Evolutionary conservation across 2,329 filamentous ascomycete species (phyloP), one percentile per base, ranked within the genome.

Genomic region (Cytospora chrysosperma): DNA sequence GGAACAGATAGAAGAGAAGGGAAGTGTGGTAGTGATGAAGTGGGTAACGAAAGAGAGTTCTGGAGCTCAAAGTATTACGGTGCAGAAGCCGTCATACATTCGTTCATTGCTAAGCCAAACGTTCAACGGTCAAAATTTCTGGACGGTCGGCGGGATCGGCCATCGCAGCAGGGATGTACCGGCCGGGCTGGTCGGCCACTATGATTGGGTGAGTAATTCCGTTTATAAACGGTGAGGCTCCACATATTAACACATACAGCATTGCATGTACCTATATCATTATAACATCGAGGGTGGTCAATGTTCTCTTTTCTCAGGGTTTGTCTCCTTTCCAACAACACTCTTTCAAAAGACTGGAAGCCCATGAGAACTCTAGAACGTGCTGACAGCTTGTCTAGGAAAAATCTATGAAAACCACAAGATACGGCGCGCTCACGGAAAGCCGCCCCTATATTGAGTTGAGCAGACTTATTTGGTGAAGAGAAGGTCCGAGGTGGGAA

Each of bases 1-100:
- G 68, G 64, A 65, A 56, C 21, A 28, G 13, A 43, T 1, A 68
- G 59, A 67, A 51, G 60, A 43, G 65, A 64, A 51, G 56, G 21
- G 52, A 26, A 54, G 60, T 61, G 26, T 28, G 24, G 54, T n/a
- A 56, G 34, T 34, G 65, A 43, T 21, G 10, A 2, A 13, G 37
- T 55, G 51, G 50, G 26, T 19, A 24, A 24, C 10, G n/a, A 47
- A 13, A 32, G 40, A 30, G n/a, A 27, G 27, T 19, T 34, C 28
- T 49, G 59, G 54, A 26, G 27, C 49, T n/a, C 21, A 49, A 30
- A 13, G 12, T 13, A 27, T 34, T 28, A 55, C 13, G 28, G 47
- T 50, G 37, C 32, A 50, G 59, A 50, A 40, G 59, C 59, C 59
- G 59, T 61, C 59, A 49, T 55, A n/a, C 32, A 55, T 55, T 61